A percentile compares a stretch with the other conserved stretches of the same genome.
Conservation (phyloP, 352 stramenopile species). For the Stramenopiles sp. region DNA sequence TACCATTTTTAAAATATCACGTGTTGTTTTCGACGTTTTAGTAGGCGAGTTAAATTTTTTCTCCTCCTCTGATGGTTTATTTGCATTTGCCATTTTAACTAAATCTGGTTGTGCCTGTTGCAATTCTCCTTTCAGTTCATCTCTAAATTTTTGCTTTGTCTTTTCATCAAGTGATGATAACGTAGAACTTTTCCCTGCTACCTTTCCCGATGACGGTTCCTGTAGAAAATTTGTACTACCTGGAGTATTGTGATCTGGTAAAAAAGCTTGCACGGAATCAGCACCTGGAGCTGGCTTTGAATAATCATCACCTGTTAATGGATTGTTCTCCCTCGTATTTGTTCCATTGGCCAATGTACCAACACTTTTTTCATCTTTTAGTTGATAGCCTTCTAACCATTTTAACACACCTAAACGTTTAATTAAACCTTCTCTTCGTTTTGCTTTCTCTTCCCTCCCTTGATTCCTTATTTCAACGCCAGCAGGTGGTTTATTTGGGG, state of each 20-base stretch:
- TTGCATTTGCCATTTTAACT: neutral
- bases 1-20: neutral
- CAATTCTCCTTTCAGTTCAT: neutral
- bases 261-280: neutral
- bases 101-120: neutral
- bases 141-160: neutral
- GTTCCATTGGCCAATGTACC: neutral
- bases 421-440: neutral
- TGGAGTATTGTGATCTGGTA: no score
- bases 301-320: neutral
- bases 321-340: neutral
- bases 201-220: no score
- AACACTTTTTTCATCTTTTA: neutral
- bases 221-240: no score
- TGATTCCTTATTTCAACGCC: neutral
- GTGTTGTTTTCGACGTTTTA: neutral
- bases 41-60: neutral
- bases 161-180: neutral
- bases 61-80: neutral
- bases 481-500: neutral
- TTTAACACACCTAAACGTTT: neutral
- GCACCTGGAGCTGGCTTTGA: neutral
- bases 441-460: neutral
- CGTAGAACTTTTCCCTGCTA: neutral
- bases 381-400: neutral